Conservation (phyloP, 371 early-diverging fungal species). For the Coemansia sp. region DNA sequence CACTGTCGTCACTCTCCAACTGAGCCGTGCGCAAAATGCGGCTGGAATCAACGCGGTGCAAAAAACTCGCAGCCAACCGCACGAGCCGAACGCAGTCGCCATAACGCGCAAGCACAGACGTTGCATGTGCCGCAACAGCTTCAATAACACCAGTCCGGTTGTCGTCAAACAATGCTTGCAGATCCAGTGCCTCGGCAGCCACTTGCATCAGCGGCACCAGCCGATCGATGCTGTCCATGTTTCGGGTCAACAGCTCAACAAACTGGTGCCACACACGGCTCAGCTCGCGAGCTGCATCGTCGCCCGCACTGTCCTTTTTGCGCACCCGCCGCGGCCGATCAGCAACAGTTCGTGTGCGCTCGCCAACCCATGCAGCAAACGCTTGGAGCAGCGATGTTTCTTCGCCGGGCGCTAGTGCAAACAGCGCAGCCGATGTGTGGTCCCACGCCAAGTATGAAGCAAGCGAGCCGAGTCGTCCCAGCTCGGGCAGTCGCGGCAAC, state of each 20-base stretch:
- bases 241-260: slow-evolving; percentile 33
- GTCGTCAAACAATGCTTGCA: slow-evolving; percentile 42
- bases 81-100: slow-evolving; percentile 30
- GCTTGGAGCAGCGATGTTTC: slow-evolving; percentile 43
- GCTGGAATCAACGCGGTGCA: slow-evolving; percentile 38
- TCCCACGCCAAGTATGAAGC: slow-evolving; percentile 42
- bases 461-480: slow-evolving; percentile 16
- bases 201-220: slow-evolving; percentile 26
- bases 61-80: slow-evolving; percentile 21
- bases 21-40: slow-evolving; percentile 17
- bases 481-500: slow-evolving; percentile 31
- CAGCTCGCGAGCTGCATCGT: slow-evolving; percentile 7
- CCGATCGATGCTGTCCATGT: slow-evolving; percentile 22
- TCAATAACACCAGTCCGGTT: slow-evolving; percentile 12
- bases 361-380: slow-evolving; percentile 26
- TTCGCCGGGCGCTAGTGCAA: slow-evolving; percentile 24
- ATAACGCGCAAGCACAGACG: slow-evolving; percentile 28
- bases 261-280: slow-evolving; percentile 28
- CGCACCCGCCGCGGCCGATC: slow-evolving; percentile 23
- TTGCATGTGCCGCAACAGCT: slow-evolving; percentile 6
- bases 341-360: slow-evolving; percentile 4
- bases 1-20: not conserved
- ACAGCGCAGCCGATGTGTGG: slow-evolving; percentile 30
- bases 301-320: slow-evolving; percentile 27
- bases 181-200: slow-evolving; percentile 30